phyloP scores from a whole-genome alignment of 2,329 filamentous ascomycete genomes.

The Diaporthe eres region DNA sequence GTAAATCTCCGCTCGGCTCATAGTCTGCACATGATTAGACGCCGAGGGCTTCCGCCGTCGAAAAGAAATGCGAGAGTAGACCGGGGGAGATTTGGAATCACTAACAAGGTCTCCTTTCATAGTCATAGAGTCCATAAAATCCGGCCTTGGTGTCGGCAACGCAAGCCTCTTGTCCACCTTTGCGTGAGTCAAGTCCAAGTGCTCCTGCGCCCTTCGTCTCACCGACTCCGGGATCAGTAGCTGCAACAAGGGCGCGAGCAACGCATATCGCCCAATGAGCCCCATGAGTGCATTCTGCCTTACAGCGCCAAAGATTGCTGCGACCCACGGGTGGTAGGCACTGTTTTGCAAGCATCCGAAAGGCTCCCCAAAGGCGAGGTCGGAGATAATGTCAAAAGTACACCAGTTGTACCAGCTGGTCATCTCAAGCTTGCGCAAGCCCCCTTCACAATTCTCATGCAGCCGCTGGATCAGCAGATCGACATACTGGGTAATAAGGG shows the following conservation, averaged over 20 bases:
- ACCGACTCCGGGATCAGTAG: neutral
- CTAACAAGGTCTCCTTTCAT: slow-evolving; percentile 41
- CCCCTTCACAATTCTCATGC: slow-evolving; percentile 2
- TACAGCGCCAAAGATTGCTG: neutral
- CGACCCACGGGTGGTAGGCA: slow-evolving; percentile 2
- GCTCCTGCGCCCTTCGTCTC: neutral
- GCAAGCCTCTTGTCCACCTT: slow-evolving; percentile 12
- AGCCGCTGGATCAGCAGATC: slow-evolving; percentile 5
- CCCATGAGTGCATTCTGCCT: neutral
- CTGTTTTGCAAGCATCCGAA: slow-evolving; percentile 21
- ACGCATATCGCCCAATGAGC: neutral
- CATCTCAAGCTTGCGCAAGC: neutral
- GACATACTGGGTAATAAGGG: slow-evolving; percentile 8
- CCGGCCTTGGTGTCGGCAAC: slow-evolving; percentile 9
- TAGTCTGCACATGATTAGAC: neutral
- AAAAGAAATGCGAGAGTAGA: too few relatives aligned
- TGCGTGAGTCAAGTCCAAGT: neutral
- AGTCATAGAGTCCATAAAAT: slow-evolving; percentile 47
- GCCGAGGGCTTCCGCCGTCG: too few relatives aligned
- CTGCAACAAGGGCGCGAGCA: neutral
- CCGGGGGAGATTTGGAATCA: neutral
- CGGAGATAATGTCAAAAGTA: slow-evolving; percentile 49
- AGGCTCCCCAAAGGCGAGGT: slow-evolving; percentile 30
- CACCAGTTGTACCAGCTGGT: slow-evolving; percentile 51
- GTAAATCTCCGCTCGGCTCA: slow-evolving; percentile 12